A percentile compares a stretch with the other conserved stretches of the same genome.
These are phyloP conservation scores for Metarhizium anisopliae DNA, from an alignment of 2,329 filamentous ascomycete genomes.

Conservation along the genomic window DNA sequence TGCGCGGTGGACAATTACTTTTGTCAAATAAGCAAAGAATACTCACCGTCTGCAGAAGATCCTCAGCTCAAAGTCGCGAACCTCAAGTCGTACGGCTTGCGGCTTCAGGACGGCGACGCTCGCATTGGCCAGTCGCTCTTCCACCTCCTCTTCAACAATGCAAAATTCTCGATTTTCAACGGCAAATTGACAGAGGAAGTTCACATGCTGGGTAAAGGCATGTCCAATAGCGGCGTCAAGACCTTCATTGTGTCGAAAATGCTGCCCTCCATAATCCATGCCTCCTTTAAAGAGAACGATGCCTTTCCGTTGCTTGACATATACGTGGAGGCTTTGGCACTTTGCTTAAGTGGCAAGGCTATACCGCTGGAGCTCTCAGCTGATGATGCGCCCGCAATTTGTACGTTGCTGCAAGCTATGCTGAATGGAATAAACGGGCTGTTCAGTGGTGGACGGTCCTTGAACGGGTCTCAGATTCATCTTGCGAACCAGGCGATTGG, in stretches of 20 bases:
- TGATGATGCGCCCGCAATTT: conserved; percentile 22
- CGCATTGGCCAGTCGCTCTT: conserved; percentile 42
- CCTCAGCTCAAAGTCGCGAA: conserved; percentile 47
- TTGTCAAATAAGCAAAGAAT: conserved; percentile 46
- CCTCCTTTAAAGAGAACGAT: conserved; percentile 22
- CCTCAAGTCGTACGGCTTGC: conserved; percentile 47
- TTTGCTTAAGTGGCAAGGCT: conserved; percentile 23
- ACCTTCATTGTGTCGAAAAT: conserved; percentile 42
- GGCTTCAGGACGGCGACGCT: conserved; percentile 41
- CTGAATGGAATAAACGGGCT: conserved; percentile 19
- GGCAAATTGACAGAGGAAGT: conserved; percentile 38
- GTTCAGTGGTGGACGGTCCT: conserved; percentile 6
- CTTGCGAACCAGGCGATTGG: conserved; percentile 19
- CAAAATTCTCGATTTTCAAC: conserved; percentile 44
- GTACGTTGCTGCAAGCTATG: conserved; percentile 22
- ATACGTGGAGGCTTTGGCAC: conserved; percentile 35
- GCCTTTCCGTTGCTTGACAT: conserved; percentile 42
- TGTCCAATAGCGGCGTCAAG: conserved; percentile 35
- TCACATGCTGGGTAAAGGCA: conserved; percentile 36
- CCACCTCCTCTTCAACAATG: conserved; percentile 48
- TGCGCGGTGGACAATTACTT: conserved; percentile 47
- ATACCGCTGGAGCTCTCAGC: conserved; percentile 28
- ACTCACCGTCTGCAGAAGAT: conserved; percentile 45
- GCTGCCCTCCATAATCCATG: conserved; percentile 42
- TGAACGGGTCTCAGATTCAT: conserved; percentile 18